Evolutionary conservation across 2,329 filamentous ascomycete genomes (phyloP).

Genomic region (Alternaria alternata): DNA sequence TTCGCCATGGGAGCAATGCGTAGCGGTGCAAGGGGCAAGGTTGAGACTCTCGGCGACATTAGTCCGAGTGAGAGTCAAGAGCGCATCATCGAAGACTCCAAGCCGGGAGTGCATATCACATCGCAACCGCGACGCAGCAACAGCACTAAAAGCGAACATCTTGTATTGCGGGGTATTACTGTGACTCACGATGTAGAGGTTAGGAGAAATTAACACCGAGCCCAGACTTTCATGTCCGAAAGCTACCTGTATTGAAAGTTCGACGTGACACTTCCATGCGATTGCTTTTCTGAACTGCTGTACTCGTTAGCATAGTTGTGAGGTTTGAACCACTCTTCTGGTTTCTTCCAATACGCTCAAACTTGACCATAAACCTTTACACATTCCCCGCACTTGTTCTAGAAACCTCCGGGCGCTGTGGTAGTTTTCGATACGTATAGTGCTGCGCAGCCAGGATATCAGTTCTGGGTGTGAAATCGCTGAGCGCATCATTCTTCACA

Average conservation of each 20-base stretch:
- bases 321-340: too few relatives aligned
- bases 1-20: constrained; percentile 15
- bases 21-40: constrained; percentile 1
- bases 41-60: constrained; percentile 11
- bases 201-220: background rate
- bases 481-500: too few relatives aligned
- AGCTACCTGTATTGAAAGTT: too few relatives aligned
- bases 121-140: constrained; percentile 5
- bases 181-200: constrained; percentile 20
- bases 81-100: constrained; percentile 13
- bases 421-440: background rate
- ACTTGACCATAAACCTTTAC: too few relatives aligned
- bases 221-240: background rate
- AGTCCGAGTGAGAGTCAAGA: constrained; percentile 27
- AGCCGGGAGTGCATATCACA: constrained; percentile 7
- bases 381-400: background rate
- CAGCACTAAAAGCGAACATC: constrained; percentile 9
- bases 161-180: constrained; percentile 16
- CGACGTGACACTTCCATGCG: too few relatives aligned
- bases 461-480: background rate
- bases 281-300: too few relatives aligned
- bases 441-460: background rate
- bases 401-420: background rate
- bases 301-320: too few relatives aligned
- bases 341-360: too few relatives aligned